Evolutionary conservation across 306 rosid genomes (phyloP), one percentile per base, ranked within the genome.

Genomic region (Dalbergia cultrata): DNA sequence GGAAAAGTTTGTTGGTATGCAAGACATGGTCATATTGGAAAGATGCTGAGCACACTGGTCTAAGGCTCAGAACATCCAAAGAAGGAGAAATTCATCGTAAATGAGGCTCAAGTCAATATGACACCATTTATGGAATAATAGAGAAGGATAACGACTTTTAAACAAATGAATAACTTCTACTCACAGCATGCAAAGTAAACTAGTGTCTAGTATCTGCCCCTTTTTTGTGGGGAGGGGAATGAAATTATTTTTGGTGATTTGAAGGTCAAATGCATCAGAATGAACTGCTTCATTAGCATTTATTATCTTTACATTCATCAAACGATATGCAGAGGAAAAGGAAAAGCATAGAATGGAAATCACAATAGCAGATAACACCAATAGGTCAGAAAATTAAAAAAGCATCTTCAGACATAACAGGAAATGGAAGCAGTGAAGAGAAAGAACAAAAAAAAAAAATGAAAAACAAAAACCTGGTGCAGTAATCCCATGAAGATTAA

Each of bases 401-500:
- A 19, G 44, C 13, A 9, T 54, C 8, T 54, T 70, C 53, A 17
- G 34, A 39, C 26, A 31, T 37, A 60, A 16, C 45, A 57, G 39
- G 71, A 76, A 72, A 44, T 19, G 7, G 17, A 70, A 33, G 73
- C 63, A 57, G 17, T n/a, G 50, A 57, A 49, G 63, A n/a, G 54
- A 5, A 34, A 26, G 31, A 26, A 26, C 0, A 2, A 39, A 14
- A 61, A 14, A 61, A 47, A 66, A 53, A 57, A 67, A 70, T 22
- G 72, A 43, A 26, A 26, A 26, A 26, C 31, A 26, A 26, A 26
- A 89, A 95, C 99, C 97, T 63, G 98, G 98, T 61, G 97, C 91
- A 62, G 99, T 93, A 78, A 95, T 89, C 79, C 99, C 98, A 69
- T 90, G 97, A 81, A 93, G 99, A 82, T 90, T 91, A 82, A 95